Percentiles rank a stretch among this genome's conserved stretches.
phyloP scores from a whole-genome alignment of 495 filamentous ascomycete genomes.

The Trichoderma reesei region DNA sequence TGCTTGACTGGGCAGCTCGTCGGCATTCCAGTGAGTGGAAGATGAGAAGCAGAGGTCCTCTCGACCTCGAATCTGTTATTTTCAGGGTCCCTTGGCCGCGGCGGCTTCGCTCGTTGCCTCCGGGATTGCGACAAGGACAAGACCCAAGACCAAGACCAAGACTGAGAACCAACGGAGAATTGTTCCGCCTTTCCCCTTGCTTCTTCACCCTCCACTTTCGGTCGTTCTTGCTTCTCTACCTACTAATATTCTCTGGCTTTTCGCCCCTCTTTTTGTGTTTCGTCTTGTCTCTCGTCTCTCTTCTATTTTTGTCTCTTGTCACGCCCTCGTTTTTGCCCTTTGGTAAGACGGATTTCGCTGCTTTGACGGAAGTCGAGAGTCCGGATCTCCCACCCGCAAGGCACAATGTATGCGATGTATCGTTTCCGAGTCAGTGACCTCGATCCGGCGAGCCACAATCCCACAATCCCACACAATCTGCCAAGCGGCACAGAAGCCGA shows the following conservation, averaged over 20 bases:
- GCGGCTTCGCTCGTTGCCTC: neutral
- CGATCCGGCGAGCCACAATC: neutral
- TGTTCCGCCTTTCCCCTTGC: slow-evolving; percentile 1
- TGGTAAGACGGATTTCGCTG: too few relatives aligned
- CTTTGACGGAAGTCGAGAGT: too few relatives aligned
- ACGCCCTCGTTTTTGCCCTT: neutral
- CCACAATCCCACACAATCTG: neutral
- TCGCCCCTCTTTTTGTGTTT: neutral
- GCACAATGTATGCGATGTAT: too few relatives aligned
- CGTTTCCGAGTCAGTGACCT: neutral
- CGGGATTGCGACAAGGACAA: neutral
- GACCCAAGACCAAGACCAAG: neutral
- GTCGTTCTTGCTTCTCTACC: neutral
- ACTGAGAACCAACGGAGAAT: neutral
- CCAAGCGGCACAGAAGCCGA: neutral
- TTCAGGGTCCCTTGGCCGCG: neutral
- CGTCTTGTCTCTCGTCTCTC: neutral
- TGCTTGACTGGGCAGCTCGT: neutral
- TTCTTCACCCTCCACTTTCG: neutral
- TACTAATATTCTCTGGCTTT: neutral
- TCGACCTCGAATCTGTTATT: neutral
- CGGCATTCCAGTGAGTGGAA: neutral
- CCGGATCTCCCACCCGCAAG: too few relatives aligned
- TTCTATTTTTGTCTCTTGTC: neutral
- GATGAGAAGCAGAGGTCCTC: neutral